Evolutionary conservation across 106 monocot genomes (phyloP).

Genomic region (Agapanthus africanus): DNA sequence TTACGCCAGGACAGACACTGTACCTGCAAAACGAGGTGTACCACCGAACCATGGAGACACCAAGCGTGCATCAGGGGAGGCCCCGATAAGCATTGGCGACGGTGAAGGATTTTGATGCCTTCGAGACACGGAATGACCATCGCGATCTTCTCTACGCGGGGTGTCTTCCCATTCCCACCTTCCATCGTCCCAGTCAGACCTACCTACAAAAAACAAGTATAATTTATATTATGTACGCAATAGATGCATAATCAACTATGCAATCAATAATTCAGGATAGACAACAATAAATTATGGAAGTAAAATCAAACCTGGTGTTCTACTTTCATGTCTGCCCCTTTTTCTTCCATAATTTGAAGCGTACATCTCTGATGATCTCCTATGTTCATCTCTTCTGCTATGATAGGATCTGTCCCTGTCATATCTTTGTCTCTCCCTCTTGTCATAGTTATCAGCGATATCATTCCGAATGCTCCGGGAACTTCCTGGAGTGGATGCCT

Average conservation of each 20-base stretch:
- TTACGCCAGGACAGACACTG: background rate
- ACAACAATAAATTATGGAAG: background rate
- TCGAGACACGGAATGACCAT: constrained; percentile 25
- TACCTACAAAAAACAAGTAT: constrained; percentile 26
- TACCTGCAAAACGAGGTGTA: constrained; percentile 72
- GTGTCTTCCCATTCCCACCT: constrained; percentile 93
- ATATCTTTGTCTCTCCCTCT: constrained; percentile 26
- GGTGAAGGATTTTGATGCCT: constrained; percentile 43
- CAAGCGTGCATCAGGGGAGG: constrained; percentile 85
- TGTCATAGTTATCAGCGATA: constrained; percentile 15
- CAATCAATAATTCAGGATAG: background rate
- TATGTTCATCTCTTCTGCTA: constrained; percentile 31
- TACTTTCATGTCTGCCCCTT: constrained; percentile 32
- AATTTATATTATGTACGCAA: background rate
- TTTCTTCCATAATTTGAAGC: constrained; percentile 36
- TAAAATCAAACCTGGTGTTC: constrained; percentile 49
- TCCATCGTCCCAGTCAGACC: constrained; percentile 84
- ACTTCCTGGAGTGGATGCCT: constrained; percentile 32
- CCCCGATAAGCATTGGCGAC: constrained; percentile 72
- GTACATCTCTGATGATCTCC: constrained; percentile 20
- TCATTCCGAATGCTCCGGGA: constrained; percentile 19
- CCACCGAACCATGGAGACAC: constrained; percentile 92
- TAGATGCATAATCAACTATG: background rate
- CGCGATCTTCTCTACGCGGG: constrained; percentile 55
- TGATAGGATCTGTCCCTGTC: constrained; percentile 27